A percentile compares a stretch with the other conserved stretches of the same genome.
These are phyloP conservation scores for Chondrostereum purpureum DNA, from an alignment of 1,284 basidiomycete species.

Conservation along the genomic window DNA sequence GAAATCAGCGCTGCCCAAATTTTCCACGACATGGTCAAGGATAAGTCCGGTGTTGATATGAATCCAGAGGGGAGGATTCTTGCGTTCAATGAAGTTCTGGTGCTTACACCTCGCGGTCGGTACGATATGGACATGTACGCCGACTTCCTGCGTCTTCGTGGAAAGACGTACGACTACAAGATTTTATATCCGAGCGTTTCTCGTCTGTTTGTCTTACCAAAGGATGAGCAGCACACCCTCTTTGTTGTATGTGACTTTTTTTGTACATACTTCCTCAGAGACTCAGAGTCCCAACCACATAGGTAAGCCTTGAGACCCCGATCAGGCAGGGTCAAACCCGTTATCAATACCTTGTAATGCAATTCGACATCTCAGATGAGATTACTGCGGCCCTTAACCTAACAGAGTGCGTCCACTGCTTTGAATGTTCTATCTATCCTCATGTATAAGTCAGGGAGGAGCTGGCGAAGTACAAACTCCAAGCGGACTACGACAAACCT, in stretches of 20 bases:
- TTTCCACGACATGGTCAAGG: constrained; percentile 95
- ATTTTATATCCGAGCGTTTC: constrained; percentile 90
- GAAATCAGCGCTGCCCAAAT: constrained; percentile 90
- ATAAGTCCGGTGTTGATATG: constrained; percentile 93
- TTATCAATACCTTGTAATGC: constrained; percentile 97
- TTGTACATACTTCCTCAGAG: constrained; percentile 3
- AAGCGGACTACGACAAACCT: constrained; percentile 89
- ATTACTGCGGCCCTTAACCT: constrained; percentile 95
- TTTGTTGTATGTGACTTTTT: constrained; percentile 68
- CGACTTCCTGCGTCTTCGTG: constrained; percentile 88
- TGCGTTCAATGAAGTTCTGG: constrained; percentile 95
- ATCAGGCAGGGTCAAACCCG: constrained; percentile 98
- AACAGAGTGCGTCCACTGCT: constrained; percentile 61
- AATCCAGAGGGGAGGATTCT: constrained; percentile 90
- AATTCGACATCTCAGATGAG: constrained; percentile 95
- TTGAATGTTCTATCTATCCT: neutral
- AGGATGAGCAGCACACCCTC: constrained; percentile 94
- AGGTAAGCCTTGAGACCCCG: constrained; percentile 87
- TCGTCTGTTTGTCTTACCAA: constrained; percentile 89
- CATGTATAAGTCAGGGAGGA: constrained; percentile 47
- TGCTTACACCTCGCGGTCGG: constrained; percentile 92
- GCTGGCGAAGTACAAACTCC: constrained; percentile 68
- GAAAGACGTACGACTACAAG: constrained; percentile 99
- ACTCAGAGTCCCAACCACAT: constrained; percentile 3
- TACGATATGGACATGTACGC: constrained; percentile 99